Percentiles rank a stretch among this genome's conserved stretches.
phyloP scores from a whole-genome alignment of 1,284 basidiomycete species.

The Hymenochaete sp. region DNA sequence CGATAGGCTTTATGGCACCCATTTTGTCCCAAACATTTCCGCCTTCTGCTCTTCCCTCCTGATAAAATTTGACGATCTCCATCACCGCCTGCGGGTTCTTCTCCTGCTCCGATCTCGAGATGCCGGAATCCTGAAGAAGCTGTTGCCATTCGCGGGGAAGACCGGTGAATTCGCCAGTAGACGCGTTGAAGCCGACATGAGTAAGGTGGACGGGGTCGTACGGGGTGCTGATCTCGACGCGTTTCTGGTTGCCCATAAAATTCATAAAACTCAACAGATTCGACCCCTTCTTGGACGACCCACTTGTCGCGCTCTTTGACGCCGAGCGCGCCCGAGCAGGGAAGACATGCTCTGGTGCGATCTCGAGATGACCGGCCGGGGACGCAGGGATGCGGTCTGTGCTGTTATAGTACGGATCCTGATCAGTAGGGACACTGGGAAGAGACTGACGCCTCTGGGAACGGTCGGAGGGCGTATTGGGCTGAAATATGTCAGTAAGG shows the following conservation, averaged over 20 bases:
- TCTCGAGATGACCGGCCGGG: conserved; percentile 25
- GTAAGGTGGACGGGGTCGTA: conserved; percentile 99
- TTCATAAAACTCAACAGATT: conserved; percentile 64
- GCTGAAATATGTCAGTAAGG: conserved; percentile 57
- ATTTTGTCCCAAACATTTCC: conserved; percentile 76
- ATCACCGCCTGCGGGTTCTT: conserved; percentile 97
- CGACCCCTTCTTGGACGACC: conserved; percentile 41
- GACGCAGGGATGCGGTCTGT: conserved; percentile 33
- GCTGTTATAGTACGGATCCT: conserved; percentile 36
- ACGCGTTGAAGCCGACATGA: conserved; percentile 98
- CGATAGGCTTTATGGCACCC: conserved; percentile 30
- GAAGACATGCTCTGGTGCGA: conserved; percentile 21
- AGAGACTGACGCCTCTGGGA: conserved; percentile 44
- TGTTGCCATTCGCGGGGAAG: conserved; percentile 99
- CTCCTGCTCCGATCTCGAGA: conserved; percentile 87
- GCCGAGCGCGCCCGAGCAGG: conserved; percentile 34
- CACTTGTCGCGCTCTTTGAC: conserved; percentile 55
- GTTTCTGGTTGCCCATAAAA: conserved; percentile 72
- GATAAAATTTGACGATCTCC: conserved; percentile 99
- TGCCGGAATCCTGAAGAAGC: conserved; percentile 91
- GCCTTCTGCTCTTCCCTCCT: conserved; percentile 54
- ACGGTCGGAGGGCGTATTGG: conserved; percentile 24
- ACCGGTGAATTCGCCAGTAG: conserved; percentile 96
- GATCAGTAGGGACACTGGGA: conserved; percentile 13
- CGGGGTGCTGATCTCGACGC: conserved; percentile 92